A percentile compares a stretch with the other conserved stretches of the same genome.
Evolutionary conservation across 352 stramenopile genomes (phyloP).

Genomic region (Pythium folliculosum): DNA sequence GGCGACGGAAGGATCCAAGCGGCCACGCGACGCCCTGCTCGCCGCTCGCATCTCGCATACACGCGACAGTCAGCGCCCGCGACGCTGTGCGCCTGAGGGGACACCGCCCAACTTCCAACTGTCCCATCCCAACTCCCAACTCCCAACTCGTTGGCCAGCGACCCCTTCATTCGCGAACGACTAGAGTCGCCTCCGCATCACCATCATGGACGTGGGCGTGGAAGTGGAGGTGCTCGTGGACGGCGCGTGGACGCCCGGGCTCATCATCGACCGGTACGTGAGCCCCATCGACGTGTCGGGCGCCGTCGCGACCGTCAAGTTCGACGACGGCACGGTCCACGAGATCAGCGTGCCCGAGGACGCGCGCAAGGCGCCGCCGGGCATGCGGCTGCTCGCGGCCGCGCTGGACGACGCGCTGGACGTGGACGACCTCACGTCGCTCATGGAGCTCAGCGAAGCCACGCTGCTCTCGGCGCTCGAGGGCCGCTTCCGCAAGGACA

Average conservation of each 20-base stretch:
- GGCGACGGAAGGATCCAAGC: slow-evolving; percentile 19
- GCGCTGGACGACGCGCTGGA: slow-evolving; percentile 38
- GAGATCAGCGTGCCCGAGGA: slow-evolving; percentile 52
- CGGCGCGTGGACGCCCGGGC: slow-evolving; percentile 48
- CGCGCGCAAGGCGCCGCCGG: slow-evolving; percentile 23
- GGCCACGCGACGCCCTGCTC: slow-evolving; percentile 12
- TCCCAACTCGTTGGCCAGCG: no score
- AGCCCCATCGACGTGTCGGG: slow-evolving; percentile 52
- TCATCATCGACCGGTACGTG: slow-evolving; percentile 66
- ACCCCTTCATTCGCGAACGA: slow-evolving; percentile 11
- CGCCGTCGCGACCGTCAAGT: slow-evolving; percentile 63
- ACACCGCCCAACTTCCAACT: not conserved
- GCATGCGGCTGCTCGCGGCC: slow-evolving; percentile 34
- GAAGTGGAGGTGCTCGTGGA: slow-evolving; percentile 63
- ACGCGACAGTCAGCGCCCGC: not conserved
- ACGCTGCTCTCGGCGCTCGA: slow-evolving; percentile 71
- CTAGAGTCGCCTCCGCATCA: not conserved
- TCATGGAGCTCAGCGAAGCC: slow-evolving; percentile 76
- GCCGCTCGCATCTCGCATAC: slow-evolving; percentile 2
- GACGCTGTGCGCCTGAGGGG: not conserved
- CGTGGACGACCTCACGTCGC: slow-evolving; percentile 82
- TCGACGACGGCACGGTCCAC: slow-evolving; percentile 55
- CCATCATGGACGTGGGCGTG: slow-evolving; percentile 60
- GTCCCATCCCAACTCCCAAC: no score
- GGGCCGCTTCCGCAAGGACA: slow-evolving; percentile 63